Percentiles rank a stretch among this genome's conserved stretches.
Evolutionary conservation across 1,284 basidiomycete species (phyloP).

Genomic region (Anthracocystis setariae): DNA sequence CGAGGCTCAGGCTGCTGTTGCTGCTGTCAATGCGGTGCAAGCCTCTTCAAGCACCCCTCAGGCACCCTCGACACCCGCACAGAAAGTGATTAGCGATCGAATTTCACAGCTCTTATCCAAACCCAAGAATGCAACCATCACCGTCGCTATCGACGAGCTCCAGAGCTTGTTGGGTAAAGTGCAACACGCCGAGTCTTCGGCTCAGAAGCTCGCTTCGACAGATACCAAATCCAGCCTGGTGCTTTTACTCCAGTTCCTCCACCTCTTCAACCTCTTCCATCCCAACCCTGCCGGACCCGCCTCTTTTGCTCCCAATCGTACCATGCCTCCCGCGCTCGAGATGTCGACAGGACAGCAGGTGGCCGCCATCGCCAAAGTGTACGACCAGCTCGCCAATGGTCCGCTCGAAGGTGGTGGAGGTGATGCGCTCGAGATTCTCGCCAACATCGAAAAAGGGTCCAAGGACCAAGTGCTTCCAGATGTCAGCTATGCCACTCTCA

Average conservation of each 20-base stretch:
- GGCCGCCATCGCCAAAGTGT: constrained; percentile 38
- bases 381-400: constrained; percentile 46
- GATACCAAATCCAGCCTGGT: constrained; percentile 29
- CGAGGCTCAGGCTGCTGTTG: constrained; percentile 38
- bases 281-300: constrained; percentile 27
- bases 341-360: constrained; percentile 48
- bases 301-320: constrained; percentile 26
- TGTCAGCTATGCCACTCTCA: constrained; percentile 34
- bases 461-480: constrained; percentile 34
- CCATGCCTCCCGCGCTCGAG: constrained; percentile 34
- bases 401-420: constrained; percentile 43
- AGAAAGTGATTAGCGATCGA: constrained; percentile 26
- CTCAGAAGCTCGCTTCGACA: constrained; percentile 1
- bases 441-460: constrained; percentile 33
- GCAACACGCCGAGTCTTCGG: constrained; percentile 16
- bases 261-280: constrained; percentile 50
- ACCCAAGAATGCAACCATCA: constrained; percentile 30
- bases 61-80: constrained; percentile 19
- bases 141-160: constrained; percentile 33
- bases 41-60: background rate
- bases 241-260: constrained; percentile 51
- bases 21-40: constrained; percentile 33
- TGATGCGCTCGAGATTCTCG: constrained; percentile 38
- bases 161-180: constrained; percentile 29
- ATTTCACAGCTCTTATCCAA: constrained; percentile 19